These are phyloP conservation scores for Trypanosoma rangeli DNA, from an alignment of 208 protist species.

Conservation along the genomic window DNA sequence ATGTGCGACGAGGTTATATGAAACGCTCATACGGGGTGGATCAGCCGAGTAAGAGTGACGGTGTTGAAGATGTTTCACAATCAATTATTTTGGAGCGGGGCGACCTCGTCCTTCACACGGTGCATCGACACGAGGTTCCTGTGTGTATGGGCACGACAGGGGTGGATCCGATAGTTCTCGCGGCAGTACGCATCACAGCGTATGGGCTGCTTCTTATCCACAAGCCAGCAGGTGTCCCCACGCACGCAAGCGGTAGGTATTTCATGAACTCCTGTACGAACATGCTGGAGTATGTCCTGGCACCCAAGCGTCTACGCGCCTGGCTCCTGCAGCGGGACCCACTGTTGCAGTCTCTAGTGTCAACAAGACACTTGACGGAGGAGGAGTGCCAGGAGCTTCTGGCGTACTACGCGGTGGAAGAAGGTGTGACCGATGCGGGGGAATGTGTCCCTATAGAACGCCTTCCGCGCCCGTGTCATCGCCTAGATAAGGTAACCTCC, in stretches of 20 bases:
- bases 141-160: conserved; percentile 66
- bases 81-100: conserved; percentile 47
- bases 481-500: conserved; percentile 89
- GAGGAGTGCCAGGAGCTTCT: conserved; percentile 61
- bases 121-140: conserved; percentile 95
- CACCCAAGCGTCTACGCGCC: conserved; percentile 61
- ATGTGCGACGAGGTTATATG: conserved; percentile 25
- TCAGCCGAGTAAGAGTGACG: conserved; percentile 5
- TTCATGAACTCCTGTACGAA: conserved; percentile 89
- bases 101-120: conserved; percentile 85
- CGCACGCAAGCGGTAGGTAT: conserved; percentile 91
- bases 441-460: conserved; percentile 41
- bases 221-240: conserved; percentile 81
- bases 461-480: conserved; percentile 69
- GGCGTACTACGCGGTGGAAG: conserved; percentile 43
- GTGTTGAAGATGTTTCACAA: not conserved
- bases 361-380: conserved; percentile 37
- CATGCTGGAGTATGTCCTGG: conserved; percentile 89
- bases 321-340: conserved; percentile 62
- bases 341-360: conserved; percentile 74
- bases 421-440: not conserved
- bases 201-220: conserved; percentile 67
- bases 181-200: conserved; percentile 48
- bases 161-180: conserved; percentile 48
- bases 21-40: conserved; percentile 27